These are phyloP conservation scores for Omphalea diandra DNA, from an alignment of 441 rosid species.

Conservation along the genomic window DNA sequence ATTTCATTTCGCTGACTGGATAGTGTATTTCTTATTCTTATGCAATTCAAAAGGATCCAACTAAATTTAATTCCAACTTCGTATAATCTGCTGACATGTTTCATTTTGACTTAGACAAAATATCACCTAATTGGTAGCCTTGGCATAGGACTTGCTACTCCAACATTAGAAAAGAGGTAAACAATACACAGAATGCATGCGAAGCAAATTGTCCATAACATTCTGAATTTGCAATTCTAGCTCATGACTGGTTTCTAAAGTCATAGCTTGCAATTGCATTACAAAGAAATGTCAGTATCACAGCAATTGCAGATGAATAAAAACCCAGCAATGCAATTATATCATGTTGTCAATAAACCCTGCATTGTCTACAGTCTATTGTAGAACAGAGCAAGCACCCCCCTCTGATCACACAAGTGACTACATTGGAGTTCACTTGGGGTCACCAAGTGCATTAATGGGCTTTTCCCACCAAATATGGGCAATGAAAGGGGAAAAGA, in stretches of 20 bases:
- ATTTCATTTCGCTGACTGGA: background rate
- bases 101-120: background rate
- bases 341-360: background rate
- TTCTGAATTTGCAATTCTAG: background rate
- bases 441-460: background rate
- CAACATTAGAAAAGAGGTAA: background rate
- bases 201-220: background rate
- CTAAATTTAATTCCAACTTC: background rate
- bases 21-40: too few species aligned
- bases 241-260: background rate
- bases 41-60: background rate
- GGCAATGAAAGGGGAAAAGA: background rate
- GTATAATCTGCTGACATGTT: background rate
- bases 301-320: background rate
- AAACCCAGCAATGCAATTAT: too few species aligned
- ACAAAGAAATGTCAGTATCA: background rate
- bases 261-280: background rate
- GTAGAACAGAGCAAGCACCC: background rate
- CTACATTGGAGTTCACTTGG: background rate
- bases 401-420: background rate
- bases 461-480: background rate
- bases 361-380: background rate
- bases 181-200: background rate
- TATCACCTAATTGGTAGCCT: background rate
- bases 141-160: background rate